Percentiles rank a stretch among this genome's conserved stretches.
These are phyloP conservation scores for Solanum chilense DNA, from an alignment of 257 asterid genomes.

Conservation along the genomic window DNA sequence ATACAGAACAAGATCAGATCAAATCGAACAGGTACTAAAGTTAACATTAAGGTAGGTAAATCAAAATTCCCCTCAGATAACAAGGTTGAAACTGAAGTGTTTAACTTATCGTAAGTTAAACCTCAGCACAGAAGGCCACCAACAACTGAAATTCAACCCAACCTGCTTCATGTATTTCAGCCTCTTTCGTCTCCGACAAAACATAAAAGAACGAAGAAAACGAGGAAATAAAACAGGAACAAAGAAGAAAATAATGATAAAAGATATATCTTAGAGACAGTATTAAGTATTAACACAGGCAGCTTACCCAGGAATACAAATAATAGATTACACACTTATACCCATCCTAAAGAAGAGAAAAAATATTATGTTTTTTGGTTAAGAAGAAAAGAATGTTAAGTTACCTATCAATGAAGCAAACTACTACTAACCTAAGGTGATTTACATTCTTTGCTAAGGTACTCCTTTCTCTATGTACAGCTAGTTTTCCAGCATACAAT, in stretches of 20 bases:
- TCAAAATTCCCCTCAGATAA: background rate
- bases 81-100: background rate
- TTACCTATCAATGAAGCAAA: background rate
- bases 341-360: background rate
- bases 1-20: background rate
- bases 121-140: background rate
- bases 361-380: background rate
- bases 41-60: background rate
- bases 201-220: background rate
- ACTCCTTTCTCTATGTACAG: background rate
- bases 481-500: background rate
- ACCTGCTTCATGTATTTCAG: background rate
- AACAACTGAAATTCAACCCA: background rate
- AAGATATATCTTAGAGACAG: background rate
- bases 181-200: background rate
- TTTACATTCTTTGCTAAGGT: background rate
- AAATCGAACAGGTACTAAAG: background rate
- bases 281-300: background rate
- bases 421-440: background rate
- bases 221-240: background rate
- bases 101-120: background rate
- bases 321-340: background rate
- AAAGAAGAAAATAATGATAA: background rate
- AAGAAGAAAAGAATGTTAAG: background rate
- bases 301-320: background rate